Evolutionary conservation across 2,329 filamentous ascomycete genomes (phyloP).

Genomic region (Talaromyces funiculosus): DNA sequence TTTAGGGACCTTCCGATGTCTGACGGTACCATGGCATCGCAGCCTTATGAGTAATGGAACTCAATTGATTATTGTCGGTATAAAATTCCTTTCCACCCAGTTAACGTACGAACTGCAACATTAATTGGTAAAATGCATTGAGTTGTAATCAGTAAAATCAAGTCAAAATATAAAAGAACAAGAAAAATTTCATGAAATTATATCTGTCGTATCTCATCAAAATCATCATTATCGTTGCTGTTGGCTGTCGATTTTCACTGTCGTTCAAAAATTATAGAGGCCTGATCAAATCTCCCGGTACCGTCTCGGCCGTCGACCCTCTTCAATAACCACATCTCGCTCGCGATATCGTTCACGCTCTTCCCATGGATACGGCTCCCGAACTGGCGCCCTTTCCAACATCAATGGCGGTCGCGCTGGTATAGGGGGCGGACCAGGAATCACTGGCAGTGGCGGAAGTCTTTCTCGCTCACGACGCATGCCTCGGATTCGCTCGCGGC

Average conservation of each 20-base stretch:
- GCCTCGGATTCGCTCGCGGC: conserved; percentile 54
- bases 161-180: not conserved
- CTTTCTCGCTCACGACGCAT: conserved; percentile 46
- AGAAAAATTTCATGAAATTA: not conserved
- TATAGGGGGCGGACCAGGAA: conserved; percentile 14
- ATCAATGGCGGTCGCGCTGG: conserved; percentile 17
- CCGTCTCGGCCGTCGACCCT: conserved; percentile 2
- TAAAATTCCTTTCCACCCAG: not conserved
- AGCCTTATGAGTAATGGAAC: not conserved
- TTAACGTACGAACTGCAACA: too few species aligned
- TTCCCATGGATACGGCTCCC: conserved; percentile 6
- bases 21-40: not conserved
- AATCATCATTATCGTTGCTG: not conserved
- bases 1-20: not conserved
- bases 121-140: not conserved
- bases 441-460: conserved; percentile 19
- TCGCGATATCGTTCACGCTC: conserved; percentile 11
- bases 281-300: conserved; percentile 12
- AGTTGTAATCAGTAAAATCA: not conserved
- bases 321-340: conserved; percentile 11
- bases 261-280: not conserved
- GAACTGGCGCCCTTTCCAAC: conserved; percentile 3
- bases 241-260: too few species aligned
- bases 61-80: not conserved
- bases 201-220: not conserved